Percentiles rank a stretch among this genome's conserved stretches.
Evolutionary conservation across 2,329 filamentous ascomycete genomes (phyloP).

Genomic region (Orbilia javanica): DNA sequence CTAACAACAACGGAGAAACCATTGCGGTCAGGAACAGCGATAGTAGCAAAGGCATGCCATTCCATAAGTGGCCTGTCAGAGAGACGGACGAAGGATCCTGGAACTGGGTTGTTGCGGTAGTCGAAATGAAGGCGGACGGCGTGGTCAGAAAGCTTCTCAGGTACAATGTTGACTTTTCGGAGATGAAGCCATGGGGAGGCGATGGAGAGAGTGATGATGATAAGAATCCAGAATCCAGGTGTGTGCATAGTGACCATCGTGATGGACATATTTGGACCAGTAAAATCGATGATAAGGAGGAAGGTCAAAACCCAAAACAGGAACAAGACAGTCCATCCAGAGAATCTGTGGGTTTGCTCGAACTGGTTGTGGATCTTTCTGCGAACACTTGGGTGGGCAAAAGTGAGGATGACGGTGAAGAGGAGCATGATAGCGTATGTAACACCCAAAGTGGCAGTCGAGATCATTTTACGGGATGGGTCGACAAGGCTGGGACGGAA

Average conservation of each 20-base stretch:
- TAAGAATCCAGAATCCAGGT: constrained; percentile 77
- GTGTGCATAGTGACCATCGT: constrained; percentile 65
- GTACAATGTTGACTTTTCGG: constrained; percentile 74
- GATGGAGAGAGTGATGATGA: constrained; percentile 74
- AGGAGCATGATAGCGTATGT: constrained; percentile 73
- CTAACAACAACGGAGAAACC: constrained; percentile 79
- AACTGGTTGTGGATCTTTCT: constrained; percentile 76
- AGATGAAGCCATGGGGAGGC: constrained; percentile 80
- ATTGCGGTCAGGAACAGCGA: constrained; percentile 71
- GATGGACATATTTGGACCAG: constrained; percentile 62
- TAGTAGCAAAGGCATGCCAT: constrained; percentile 82
- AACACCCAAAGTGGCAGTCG: constrained; percentile 68
- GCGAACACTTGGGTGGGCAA: constrained; percentile 76
- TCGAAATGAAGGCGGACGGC: constrained; percentile 78
- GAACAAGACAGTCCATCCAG: constrained; percentile 76
- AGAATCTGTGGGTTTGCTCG: constrained; percentile 78
- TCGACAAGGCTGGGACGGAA: constrained; percentile 58
- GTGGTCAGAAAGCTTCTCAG: constrained; percentile 78
- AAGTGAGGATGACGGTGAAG: constrained; percentile 72
- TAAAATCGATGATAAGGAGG: constrained; percentile 65
- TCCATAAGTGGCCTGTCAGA: constrained; percentile 75
- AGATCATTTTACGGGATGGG: constrained; percentile 57
- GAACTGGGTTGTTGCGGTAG: constrained; percentile 71
- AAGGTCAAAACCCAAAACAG: constrained; percentile 76
- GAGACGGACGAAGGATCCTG: constrained; percentile 72